phyloP scores from a whole-genome alignment of 2,329 filamentous ascomycete genomes.

The Ophiostoma triangulosporum region DNA sequence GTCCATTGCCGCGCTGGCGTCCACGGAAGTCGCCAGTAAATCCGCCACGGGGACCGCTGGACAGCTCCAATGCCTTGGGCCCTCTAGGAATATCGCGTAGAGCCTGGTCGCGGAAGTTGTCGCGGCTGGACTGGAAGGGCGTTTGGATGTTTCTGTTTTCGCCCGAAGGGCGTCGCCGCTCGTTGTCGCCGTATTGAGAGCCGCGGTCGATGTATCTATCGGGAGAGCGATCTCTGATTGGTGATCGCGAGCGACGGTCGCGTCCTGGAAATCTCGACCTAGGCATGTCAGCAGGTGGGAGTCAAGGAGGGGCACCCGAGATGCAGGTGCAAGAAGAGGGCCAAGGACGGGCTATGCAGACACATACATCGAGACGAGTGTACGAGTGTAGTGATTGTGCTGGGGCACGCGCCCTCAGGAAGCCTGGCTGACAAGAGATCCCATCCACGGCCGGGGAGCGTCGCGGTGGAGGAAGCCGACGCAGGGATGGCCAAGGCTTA shows the following conservation, averaged over 20 bases:
- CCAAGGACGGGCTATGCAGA: background rate
- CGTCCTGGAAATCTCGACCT: conserved; percentile 46
- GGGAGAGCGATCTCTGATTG: conserved; percentile 52
- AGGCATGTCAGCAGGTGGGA: conserved; percentile 7
- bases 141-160: conserved; percentile 43
- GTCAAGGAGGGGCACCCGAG: no score
- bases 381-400: background rate
- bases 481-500: background rate
- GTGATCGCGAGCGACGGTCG: conserved; percentile 49
- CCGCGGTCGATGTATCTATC: conserved; percentile 45
- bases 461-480: background rate
- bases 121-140: conserved; percentile 47
- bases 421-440: background rate
- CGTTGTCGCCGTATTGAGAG: conserved; percentile 45
- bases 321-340: no score
- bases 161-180: conserved; percentile 54
- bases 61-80: conserved; percentile 63
- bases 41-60: conserved; percentile 53
- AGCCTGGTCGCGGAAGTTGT: conserved; percentile 41
- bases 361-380: conserved; percentile 8
- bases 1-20: conserved; percentile 42
- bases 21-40: conserved; percentile 53
- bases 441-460: conserved; percentile 5
- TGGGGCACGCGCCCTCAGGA: conserved; percentile 2
- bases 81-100: conserved; percentile 64